These are phyloP conservation scores for Cajanus cajan DNA, from an alignment of 306 rosid genomes.

Conservation along the genomic window DNA sequence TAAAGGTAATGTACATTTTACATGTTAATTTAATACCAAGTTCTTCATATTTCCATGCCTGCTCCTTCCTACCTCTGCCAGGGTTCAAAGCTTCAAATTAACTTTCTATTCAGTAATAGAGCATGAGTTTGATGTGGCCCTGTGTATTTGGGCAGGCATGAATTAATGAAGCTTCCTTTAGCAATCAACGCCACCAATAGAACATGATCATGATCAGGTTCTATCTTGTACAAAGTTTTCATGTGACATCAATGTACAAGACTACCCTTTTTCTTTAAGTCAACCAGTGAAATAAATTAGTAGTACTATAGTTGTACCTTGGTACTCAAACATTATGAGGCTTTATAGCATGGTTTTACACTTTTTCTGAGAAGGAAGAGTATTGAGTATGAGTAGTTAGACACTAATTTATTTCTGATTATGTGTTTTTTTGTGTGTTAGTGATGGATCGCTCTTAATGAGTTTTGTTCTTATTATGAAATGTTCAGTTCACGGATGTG, in stretches of 20 bases:
- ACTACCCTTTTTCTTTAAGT: conserved; percentile 53
- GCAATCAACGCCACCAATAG: conserved; percentile 51
- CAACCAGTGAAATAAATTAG: conserved; percentile 2
- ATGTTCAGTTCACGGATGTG: conserved; percentile 82
- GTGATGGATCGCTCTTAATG: conserved; percentile 13
- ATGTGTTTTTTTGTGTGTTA: not conserved
- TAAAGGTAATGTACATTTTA: conserved; percentile 61
- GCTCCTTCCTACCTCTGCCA: conserved; percentile 21
- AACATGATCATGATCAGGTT: conserved; percentile 70
- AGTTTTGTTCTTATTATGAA: not conserved
- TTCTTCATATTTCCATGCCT: not conserved
- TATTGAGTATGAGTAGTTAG: conserved; percentile 29
- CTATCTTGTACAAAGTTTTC: conserved; percentile 72
- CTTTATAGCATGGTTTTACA: conserved; percentile 30
- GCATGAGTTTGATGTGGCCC: conserved; percentile 50
- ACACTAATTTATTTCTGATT: not conserved
- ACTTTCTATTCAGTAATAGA: conserved; percentile 7
- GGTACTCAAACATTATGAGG: not conserved
- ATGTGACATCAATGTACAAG: conserved; percentile 61
- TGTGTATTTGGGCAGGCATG: conserved; percentile 73
- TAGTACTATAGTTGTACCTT: not conserved
- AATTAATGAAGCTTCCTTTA: conserved; percentile 53
- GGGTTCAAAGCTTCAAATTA: conserved; percentile 29
- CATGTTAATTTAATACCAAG: not conserved
- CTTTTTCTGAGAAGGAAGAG: conserved; percentile 51